Base-by-base conservation (phyloP, 2,329 filamentous ascomycete genomes). In the Berkeleyomyces rouxiae region DNA sequence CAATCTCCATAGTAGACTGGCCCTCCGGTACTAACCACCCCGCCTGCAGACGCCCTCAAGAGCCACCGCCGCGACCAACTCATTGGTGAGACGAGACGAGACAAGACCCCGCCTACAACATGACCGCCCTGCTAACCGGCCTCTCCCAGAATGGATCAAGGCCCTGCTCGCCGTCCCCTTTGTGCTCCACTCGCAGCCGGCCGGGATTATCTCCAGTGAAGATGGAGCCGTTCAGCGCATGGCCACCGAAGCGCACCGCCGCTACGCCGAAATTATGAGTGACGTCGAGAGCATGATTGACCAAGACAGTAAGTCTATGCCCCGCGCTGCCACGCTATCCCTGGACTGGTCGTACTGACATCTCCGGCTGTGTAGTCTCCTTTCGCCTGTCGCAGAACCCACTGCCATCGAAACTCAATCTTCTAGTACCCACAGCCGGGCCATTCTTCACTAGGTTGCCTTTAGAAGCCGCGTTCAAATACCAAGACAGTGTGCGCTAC, bases 101-200 rank as follows among this genome's bases (percentile, higher is more conserved):
- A 23, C 23, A 23, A 23, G 23, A 23, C 23, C 23, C 23, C 23
- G 23, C 23, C 23, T 23, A 23, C 23, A 23, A 23, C 23, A 23
- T 2, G n/a, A n/a, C 44, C 11, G 16, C 6, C 40, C 10, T 10
- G 9, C 33, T 58, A 40, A 49, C 66, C 67, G 39, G 67, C 53
- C 40, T 43, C 10, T n/a, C 16, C n/a, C 44, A 37, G 90, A 96
- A 86, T 97, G 92, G 92, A 89, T 97, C 78, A 97, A 99, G 75
- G 88, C 87, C 46, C 81, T 97, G 3, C 78, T 97, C 10, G 93
- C 93, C 1, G 92, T 97, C 0, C 93, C 93, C 0, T 99, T 99
- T 71, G 92, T 99, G 46, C 82, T 99, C 61, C 90, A 96, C 72
- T 96, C 92, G 1, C 91, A 97, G 71, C 93, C 93, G 3, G 95